Conservation (phyloP, 176 grass and related monocot genomes). For the Musa itinerans region DNA sequence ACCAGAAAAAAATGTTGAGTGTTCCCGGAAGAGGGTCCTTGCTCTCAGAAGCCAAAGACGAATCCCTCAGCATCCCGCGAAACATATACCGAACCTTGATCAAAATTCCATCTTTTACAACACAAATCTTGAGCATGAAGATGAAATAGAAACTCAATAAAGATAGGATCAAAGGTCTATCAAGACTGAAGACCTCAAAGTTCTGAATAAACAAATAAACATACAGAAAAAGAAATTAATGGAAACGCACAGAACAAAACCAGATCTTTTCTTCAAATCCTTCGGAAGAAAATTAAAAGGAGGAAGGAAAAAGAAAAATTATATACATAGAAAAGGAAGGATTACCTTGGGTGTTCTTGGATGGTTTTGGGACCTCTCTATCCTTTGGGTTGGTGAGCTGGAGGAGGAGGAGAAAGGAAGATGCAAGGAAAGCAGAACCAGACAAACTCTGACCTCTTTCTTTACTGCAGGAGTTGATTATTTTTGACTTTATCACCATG, state of each 20-base stretch:
- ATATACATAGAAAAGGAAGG: not conserved
- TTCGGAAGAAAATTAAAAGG: not conserved
- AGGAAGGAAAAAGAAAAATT: not conserved
- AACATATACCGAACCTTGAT: not conserved
- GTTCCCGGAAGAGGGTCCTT: not conserved
- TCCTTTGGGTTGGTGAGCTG: not conserved
- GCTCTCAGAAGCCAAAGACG: not conserved
- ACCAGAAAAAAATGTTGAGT: not conserved
- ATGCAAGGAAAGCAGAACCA: not conserved
- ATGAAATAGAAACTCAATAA: not conserved
- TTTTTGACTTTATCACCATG: not conserved
- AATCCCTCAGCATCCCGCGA: not conserved
- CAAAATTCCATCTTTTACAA: not conserved
- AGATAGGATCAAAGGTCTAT: not conserved
- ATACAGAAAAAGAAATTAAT: not conserved
- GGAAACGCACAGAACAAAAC: not conserved
- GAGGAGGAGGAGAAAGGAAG: not conserved
- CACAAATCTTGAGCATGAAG: not conserved
- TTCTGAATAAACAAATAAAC: not conserved
- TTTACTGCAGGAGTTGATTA: constrained; percentile 1
- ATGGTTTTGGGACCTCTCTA: not conserved
- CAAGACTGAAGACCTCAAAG: not conserved
- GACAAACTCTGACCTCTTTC: not conserved
- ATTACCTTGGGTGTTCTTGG: not conserved
- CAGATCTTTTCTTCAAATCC: not conserved